Evolutionary conservation across 2,329 filamentous ascomycete genomes (phyloP).

Genomic region (Biscogniauxia marginata): DNA sequence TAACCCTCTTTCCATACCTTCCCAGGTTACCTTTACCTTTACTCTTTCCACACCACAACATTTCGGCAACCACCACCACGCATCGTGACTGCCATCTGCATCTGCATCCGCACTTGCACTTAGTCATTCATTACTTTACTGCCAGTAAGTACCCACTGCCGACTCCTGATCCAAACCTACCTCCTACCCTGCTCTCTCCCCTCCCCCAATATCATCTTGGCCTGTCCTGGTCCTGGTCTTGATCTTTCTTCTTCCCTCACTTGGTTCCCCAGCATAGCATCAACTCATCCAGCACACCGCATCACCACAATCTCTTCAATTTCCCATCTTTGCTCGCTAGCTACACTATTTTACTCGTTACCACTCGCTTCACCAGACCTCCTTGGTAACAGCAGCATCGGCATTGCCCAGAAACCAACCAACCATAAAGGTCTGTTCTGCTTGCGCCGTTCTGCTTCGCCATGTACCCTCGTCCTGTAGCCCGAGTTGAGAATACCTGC

Average conservation of each 20-base stretch:
- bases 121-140: no score
- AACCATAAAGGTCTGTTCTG: slow-evolving; percentile 9
- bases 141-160: no score
- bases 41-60: neutral
- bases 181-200: slow-evolving; percentile 5
- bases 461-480: neutral
- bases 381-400: slow-evolving; percentile 48
- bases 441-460: neutral
- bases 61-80: no score
- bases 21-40: neutral
- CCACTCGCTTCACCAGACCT: slow-evolving; percentile 54
- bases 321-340: slow-evolving; percentile 57
- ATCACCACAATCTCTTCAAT: slow-evolving; percentile 44
- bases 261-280: slow-evolving; percentile 45
- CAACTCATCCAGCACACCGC: slow-evolving; percentile 39
- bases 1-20: neutral
- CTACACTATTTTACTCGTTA: slow-evolving; percentile 58
- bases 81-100: neutral
- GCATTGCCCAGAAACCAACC: slow-evolving; percentile 23
- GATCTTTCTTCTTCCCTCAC: slow-evolving; percentile 25
- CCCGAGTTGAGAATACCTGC: no score
- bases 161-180: neutral
- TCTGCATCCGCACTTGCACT: no score
- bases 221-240: slow-evolving; percentile 1
- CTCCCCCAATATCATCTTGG: neutral